These are phyloP conservation scores for Kodamaea sagamina DNA, from an alignment of 805 yeast species.

Conservation along the genomic window DNA sequence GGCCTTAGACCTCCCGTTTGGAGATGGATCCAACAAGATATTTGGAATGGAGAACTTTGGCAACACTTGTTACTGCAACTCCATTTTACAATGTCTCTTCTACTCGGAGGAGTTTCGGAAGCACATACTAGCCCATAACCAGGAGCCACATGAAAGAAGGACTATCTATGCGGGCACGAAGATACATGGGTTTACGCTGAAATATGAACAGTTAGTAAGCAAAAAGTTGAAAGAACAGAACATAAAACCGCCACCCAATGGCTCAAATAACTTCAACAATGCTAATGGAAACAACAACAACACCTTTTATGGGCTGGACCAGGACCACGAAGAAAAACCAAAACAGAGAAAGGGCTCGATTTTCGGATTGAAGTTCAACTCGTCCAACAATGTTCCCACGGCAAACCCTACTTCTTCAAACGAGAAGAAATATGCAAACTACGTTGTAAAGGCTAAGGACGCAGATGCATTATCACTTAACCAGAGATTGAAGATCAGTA, in stretches of 20 bases:
- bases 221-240: slow-evolving; percentile 35
- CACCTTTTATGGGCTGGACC: not conserved
- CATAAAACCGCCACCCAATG: slow-evolving; percentile 6
- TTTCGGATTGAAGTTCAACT: slow-evolving; percentile 42
- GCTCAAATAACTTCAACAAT: slow-evolving; percentile 8
- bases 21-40: slow-evolving; percentile 68
- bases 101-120: slow-evolving; percentile 71
- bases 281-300: slow-evolving; percentile 8
- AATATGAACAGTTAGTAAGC: slow-evolving; percentile 42
- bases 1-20: slow-evolving; percentile 24
- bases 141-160: slow-evolving; percentile 33
- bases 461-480: slow-evolving; percentile 37
- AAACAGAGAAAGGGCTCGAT: slow-evolving; percentile 37
- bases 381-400: slow-evolving; percentile 14
- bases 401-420: slow-evolving; percentile 3
- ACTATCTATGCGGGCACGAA: slow-evolving; percentile 32
- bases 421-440: slow-evolving; percentile 13
- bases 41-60: slow-evolving; percentile 87
- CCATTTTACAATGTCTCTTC: slow-evolving; percentile 85
- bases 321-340: slow-evolving; percentile 21
- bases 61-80: slow-evolving; percentile 92
- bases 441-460: slow-evolving; percentile 29
- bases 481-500: slow-evolving; percentile 33
- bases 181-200: slow-evolving; percentile 38
- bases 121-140: slow-evolving; percentile 37